Conservation (phyloP, 768 basidiomycete species). For the Termitomyces eurrhizus region DNA sequence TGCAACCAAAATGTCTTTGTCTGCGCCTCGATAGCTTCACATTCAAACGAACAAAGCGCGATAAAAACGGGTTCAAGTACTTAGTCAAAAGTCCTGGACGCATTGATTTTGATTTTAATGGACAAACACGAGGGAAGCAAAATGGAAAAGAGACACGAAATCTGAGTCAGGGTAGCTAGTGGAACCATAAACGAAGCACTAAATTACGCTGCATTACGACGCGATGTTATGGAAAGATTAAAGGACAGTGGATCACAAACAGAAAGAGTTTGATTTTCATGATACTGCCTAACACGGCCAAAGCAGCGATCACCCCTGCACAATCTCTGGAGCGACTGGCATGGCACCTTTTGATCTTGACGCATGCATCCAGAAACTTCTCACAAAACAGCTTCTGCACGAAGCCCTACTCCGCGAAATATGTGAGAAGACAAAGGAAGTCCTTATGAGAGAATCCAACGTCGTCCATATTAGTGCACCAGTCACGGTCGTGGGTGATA, state of each 20-base stretch:
- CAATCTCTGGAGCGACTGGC: constrained; percentile 18
- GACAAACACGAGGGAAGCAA: constrained; percentile 12
- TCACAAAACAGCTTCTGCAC: constrained; percentile 90
- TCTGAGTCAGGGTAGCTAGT: constrained; percentile 11
- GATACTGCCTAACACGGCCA: constrained; percentile 32
- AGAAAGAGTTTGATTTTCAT: constrained; percentile 15
- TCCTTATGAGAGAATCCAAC: constrained; percentile 98
- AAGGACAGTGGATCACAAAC: constrained; percentile 15
- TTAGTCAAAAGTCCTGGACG: constrained; percentile 4
- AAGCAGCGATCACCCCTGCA: constrained; percentile 27
- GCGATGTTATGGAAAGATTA: constrained; percentile 14
- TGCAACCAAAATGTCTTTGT: constrained; percentile 2
- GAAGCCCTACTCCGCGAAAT: constrained; percentile 95
- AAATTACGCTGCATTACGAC: constrained; percentile 14
- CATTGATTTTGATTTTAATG: constrained; percentile 10
- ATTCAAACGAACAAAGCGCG: constrained; percentile 25
- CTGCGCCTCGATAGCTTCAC: background rate
- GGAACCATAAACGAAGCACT: constrained; percentile 12
- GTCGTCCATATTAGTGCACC: constrained; percentile 97
- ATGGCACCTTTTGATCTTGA: constrained; percentile 91
- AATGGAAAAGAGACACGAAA: constrained; percentile 13
- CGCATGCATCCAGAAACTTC: constrained; percentile 88
- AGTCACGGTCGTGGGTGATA: constrained; percentile 98
- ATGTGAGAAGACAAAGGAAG: constrained; percentile 99
- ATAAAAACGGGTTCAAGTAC: constrained; percentile 22